Evolutionary conservation across 2,329 filamentous ascomycete species (phyloP), one percentile per base, ranked within the genome.

Genomic region (Aspergillus tanneri): DNA sequence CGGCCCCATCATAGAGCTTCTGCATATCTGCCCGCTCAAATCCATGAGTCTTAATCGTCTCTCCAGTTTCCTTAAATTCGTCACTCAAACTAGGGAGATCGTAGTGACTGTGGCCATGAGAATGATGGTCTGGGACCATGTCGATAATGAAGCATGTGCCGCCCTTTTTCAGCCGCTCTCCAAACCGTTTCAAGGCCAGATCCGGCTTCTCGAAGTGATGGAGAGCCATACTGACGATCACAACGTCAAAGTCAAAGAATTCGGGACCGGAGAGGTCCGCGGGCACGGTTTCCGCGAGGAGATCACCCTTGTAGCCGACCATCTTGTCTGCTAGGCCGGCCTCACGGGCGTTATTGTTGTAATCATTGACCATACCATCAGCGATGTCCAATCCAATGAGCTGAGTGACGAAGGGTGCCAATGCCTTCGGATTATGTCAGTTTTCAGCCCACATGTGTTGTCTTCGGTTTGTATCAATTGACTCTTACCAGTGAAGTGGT

Each of bases 351-450:
- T 78, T 75, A 9, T 71, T 68, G 62, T 90, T 90, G 72, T 85
- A 91, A 5, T 77, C 73, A 0, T 73, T 71, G 4, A 88, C 78
- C 87, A 90, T 90, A 51, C 81, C 81, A 53, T 83, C 77, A 0
- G 86, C 85, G 47, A 90, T 70, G 62, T 91, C 87, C 36, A 91
- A 76, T 34, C 86, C 87, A 12, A 85, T 70, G 39, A 81, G 81
- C 55, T 84, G 76, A 1, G 80, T 83, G 2, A 82, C 77, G 57
- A 81, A 84, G 2, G 83, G 81, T 1, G 77, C 79, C 11, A 87
- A 74, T 11, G 81, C 75, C 80, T 59, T 36, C 2, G 8, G 28
- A 19, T 30, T 23, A n/a, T 9, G 30, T 54, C 30, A 56, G 45
- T 22, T n/a, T 28, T 9, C n/a, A n/a, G n/a, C n/a, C n/a, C n/a